A percentile compares a stretch with the other conserved stretches of the same genome.
Evolutionary conservation across 345 rosid genomes (phyloP).

Genomic region (Mangifera indica): DNA sequence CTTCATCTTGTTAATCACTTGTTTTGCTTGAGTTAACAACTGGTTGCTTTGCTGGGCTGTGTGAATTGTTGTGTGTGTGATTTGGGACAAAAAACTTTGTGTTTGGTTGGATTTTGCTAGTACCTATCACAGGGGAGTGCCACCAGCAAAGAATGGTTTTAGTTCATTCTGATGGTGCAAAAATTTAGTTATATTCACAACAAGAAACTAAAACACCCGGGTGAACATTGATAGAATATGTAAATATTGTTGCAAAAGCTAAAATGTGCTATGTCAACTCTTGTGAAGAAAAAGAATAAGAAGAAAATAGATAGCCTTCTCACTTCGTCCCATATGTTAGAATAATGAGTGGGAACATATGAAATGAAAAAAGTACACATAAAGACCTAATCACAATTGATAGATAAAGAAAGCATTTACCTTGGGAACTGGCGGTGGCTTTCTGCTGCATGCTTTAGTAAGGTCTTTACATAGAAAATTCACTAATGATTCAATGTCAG

Average conservation of each 20-base stretch:
- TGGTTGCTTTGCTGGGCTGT: too few species aligned
- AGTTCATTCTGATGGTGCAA: neutral
- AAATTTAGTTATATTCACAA: neutral
- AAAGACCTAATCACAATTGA: too few species aligned
- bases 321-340: neutral
- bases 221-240: neutral
- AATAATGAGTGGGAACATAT: neutral
- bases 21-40: too few species aligned
- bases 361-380: neutral
- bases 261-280: neutral
- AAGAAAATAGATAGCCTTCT: neutral
- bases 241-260: neutral
- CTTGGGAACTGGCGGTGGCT: constrained; percentile 83
- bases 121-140: too few species aligned
- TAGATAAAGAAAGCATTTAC: constrained; percentile 31
- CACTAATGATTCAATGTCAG: constrained; percentile 51
- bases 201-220: neutral
- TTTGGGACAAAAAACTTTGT: too few species aligned
- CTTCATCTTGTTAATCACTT: too few species aligned
- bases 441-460: constrained; percentile 60
- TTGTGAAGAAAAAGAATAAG: neutral
- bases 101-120: too few species aligned
- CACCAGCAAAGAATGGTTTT: neutral
- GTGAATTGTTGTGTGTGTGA: too few species aligned
- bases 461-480: constrained; percentile 80